These are phyloP conservation scores for Dictyostelium brefeldianum DNA, from an alignment of 78 protist species.

Conservation along the genomic window DNA sequence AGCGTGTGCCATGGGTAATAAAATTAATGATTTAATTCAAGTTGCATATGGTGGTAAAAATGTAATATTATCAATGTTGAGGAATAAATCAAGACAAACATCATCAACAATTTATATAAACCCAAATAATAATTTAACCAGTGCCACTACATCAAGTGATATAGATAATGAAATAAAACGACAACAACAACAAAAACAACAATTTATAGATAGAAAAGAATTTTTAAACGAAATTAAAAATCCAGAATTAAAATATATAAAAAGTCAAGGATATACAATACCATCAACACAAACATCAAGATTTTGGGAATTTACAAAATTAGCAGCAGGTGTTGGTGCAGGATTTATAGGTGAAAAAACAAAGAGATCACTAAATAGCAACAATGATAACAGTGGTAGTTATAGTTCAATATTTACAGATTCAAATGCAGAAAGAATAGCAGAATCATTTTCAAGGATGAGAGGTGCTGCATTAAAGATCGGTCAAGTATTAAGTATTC, in stretches of 20 bases:
- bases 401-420: conserved; percentile 58
- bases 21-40: conserved; percentile 29
- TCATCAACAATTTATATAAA: not conserved
- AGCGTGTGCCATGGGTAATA: conserved; percentile 23
- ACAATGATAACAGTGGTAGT: not conserved
- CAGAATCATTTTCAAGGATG: conserved; percentile 90
- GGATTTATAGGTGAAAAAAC: conserved; percentile 57
- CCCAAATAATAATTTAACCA: not conserved
- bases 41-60: conserved; percentile 53
- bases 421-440: conserved; percentile 75
- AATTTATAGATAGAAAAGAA: conserved; percentile 7
- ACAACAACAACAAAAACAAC: too few species aligned
- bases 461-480: conserved; percentile 96
- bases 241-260: conserved; percentile 47
- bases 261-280: conserved; percentile 4
- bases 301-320: conserved; percentile 67
- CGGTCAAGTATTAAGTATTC: conserved; percentile 93
- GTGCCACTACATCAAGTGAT: too few species aligned
- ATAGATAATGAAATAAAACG: not conserved
- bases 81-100: not conserved
- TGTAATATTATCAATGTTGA: conserved; percentile 54
- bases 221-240: conserved; percentile 23
- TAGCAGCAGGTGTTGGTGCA: conserved; percentile 69
- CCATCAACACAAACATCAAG: conserved; percentile 51
- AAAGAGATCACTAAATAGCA: not conserved